These are phyloP conservation scores for Xylaria sp. DNA, from an alignment of 2,329 filamentous ascomycete genomes.

Conservation along the genomic window DNA sequence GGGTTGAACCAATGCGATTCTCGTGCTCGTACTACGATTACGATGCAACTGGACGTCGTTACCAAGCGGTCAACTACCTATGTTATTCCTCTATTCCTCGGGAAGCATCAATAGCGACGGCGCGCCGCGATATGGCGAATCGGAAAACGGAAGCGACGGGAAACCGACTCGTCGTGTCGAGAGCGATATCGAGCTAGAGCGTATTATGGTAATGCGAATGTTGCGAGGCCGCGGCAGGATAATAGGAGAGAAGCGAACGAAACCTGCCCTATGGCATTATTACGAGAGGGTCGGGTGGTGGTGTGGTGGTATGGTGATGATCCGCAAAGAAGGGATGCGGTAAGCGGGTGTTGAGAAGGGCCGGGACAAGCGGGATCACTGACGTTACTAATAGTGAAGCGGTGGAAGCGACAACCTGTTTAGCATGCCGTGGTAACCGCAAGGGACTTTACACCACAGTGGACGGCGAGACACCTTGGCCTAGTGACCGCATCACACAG, in stretches of 20 bases:
- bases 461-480: background rate
- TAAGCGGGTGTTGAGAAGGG: constrained; percentile 14
- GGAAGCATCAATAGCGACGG: constrained; percentile 13
- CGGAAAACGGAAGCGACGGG: constrained; percentile 17
- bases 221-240: constrained; percentile 11
- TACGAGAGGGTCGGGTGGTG: background rate
- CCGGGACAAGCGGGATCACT: constrained; percentile 21
- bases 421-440: background rate
- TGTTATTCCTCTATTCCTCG: constrained; percentile 4
- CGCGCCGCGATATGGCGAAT: constrained; percentile 13
- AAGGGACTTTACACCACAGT: background rate
- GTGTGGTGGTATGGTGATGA: constrained; percentile 1
- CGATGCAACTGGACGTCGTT: background rate
- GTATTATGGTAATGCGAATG: background rate
- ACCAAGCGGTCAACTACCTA: background rate
- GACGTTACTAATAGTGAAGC: constrained; percentile 11
- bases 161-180: constrained; percentile 10
- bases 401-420: background rate
- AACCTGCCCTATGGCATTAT: constrained; percentile 30
- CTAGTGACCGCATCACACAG: constrained; percentile 17
- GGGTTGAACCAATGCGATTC: background rate
- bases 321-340: constrained; percentile 7
- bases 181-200: background rate
- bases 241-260: constrained; percentile 27
- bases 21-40: background rate